Evolutionary conservation across 495 filamentous ascomycete species (phyloP).

Genomic region (Lasiosphaeriaceae sp.): DNA sequence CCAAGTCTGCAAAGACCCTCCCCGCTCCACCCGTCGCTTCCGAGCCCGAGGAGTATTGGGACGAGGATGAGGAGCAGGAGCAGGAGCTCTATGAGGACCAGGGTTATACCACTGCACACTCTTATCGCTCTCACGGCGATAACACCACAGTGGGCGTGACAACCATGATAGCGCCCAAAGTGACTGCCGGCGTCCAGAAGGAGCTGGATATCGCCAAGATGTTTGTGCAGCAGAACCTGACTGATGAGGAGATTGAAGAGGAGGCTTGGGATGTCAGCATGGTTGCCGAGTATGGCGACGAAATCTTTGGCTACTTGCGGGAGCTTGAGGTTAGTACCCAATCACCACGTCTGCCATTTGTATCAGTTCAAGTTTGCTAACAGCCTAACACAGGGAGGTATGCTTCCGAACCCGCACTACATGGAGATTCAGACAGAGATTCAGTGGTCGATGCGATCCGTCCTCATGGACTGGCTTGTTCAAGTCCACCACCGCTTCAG

Average conservation of each 20-base stretch:
- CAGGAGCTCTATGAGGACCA: constrained; percentile 79
- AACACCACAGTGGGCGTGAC: constrained; percentile 71
- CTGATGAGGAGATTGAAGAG: constrained; percentile 66
- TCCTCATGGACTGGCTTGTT: constrained; percentile 97
- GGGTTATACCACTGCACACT: constrained; percentile 73
- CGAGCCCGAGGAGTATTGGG: constrained; percentile 71
- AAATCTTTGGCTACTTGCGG: constrained; percentile 91
- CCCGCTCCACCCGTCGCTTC: constrained; percentile 23
- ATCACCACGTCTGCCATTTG: background rate
- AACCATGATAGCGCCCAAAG: constrained; percentile 67
- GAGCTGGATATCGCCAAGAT: constrained; percentile 68
- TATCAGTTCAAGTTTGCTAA: constrained; percentile 15
- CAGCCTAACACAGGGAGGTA: constrained; percentile 52
- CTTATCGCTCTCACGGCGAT: constrained; percentile 67
- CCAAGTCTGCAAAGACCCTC: constrained; percentile 13
- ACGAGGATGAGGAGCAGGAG: constrained; percentile 71
- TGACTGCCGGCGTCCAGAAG: constrained; percentile 54
- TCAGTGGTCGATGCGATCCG: constrained; percentile 96
- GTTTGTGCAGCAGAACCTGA: constrained; percentile 57
- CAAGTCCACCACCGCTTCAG: constrained; percentile 91
- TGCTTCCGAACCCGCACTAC: constrained; percentile 85
- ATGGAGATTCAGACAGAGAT: constrained; percentile 98
- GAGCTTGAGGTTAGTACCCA: constrained; percentile 68
- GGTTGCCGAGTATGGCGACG: constrained; percentile 93
- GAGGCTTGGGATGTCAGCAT: constrained; percentile 94